These are phyloP conservation scores for Nothomitra cinnamomea DNA, from an alignment of 2,329 filamentous ascomycete species.

Conservation along the genomic window DNA sequence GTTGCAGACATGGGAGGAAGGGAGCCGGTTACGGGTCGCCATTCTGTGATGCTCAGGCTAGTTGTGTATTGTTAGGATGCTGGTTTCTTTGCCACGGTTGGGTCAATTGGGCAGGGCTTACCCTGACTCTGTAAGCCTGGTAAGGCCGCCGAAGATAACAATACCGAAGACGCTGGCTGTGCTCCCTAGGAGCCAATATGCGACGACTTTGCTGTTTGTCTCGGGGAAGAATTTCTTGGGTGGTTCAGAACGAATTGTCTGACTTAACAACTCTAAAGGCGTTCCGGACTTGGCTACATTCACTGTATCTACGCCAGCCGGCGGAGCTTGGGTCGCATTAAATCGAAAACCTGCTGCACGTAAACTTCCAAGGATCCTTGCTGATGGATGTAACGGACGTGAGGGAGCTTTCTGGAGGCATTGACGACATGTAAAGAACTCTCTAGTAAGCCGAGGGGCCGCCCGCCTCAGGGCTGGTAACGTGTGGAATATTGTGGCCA, in stretches of 20 bases:
- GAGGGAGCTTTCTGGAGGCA: not conserved
- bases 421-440: slow-evolving; percentile 4
- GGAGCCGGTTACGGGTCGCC: slow-evolving; percentile 88
- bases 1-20: slow-evolving; percentile 60
- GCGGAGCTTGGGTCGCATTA: not conserved
- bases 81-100: not conserved
- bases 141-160: slow-evolving; percentile 86
- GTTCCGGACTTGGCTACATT: not conserved
- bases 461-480: slow-evolving; percentile 3
- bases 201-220: slow-evolving; percentile 58
- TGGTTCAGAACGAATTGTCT: slow-evolving; percentile 13
- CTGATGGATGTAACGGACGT: not conserved
- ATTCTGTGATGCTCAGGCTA: slow-evolving; percentile 96
- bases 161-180: slow-evolving; percentile 93
- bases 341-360: not conserved
- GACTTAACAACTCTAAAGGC: slow-evolving; percentile 18
- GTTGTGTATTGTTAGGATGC: slow-evolving; percentile 6
- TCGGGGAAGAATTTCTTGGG: slow-evolving; percentile 31
- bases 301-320: not conserved
- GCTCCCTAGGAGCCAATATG: slow-evolving; percentile 83
- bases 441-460: slow-evolving; percentile 1
- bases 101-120: slow-evolving; percentile 25
- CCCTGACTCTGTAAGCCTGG: slow-evolving; percentile 90
- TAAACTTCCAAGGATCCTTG: not conserved
- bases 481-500: not conserved